A percentile compares a stretch with the other conserved stretches of the same genome.
These are phyloP conservation scores for Anethum foeniculum DNA, from an alignment of 140 eudicot genomes.

Conservation along the genomic window DNA sequence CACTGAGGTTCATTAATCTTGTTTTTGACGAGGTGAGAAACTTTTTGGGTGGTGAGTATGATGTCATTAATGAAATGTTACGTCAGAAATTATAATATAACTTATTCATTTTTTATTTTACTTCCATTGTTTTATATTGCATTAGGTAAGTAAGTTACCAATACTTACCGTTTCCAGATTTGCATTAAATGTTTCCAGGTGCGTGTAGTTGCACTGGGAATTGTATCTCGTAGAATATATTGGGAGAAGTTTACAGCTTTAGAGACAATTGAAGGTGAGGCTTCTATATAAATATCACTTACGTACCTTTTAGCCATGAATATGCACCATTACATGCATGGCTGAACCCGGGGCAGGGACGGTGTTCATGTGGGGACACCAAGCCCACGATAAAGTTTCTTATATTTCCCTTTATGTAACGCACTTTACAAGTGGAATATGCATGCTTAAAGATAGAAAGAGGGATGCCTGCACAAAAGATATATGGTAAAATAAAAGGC, in stretches of 20 bases:
- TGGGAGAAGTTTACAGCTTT: constrained; percentile 79
- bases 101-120: neutral
- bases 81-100: neutral
- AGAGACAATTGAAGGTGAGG: constrained; percentile 74
- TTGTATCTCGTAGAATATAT: constrained; percentile 80
- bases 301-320: neutral
- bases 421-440: neutral
- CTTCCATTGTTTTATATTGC: neutral
- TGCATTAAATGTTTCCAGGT: constrained; percentile 36
- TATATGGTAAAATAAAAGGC: neutral
- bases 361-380: neutral
- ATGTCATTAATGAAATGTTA: neutral
- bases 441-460: neutral
- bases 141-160: neutral
- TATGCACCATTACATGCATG: neutral
- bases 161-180: neutral
- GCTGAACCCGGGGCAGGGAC: neutral
- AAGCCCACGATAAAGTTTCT: neutral
- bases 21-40: constrained; percentile 88
- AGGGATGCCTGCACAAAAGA: neutral
- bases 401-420: neutral
- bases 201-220: constrained; percentile 82
- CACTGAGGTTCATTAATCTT: constrained; percentile 73
- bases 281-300: neutral
- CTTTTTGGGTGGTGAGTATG: neutral